Conservation (phyloP, 2,329 filamentous ascomycete species). For the Penicillium sp. region DNA sequence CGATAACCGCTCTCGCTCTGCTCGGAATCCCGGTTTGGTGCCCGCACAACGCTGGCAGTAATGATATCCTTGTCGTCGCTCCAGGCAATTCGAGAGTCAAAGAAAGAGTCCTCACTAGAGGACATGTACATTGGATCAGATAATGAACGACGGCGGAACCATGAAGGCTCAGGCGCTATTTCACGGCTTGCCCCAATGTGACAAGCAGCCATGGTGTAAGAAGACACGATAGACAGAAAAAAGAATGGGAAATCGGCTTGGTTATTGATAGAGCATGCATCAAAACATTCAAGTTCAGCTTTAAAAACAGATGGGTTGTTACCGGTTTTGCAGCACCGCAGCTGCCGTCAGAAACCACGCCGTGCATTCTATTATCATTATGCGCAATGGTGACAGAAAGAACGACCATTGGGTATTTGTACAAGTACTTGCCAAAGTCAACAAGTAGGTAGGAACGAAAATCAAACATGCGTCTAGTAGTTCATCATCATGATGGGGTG, state of each 20-base stretch:
- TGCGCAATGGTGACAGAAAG: constrained; percentile 9
- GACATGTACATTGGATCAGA: constrained; percentile 3
- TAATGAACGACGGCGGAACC: constrained; percentile 6
- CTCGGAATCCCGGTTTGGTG: constrained; percentile 19
- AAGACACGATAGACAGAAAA: not conserved
- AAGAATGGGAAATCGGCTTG: not conserved
- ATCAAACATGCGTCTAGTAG: constrained; percentile 5
- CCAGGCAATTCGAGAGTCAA: constrained; percentile 22
- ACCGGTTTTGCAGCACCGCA: constrained; percentile 9
- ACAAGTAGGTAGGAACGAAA: constrained; percentile 9
- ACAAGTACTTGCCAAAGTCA: constrained; percentile 13
- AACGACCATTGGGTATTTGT: constrained; percentile 13
- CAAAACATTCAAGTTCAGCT: no score
- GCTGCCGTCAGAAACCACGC: constrained; percentile 10
- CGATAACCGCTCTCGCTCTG: constrained; percentile 4
- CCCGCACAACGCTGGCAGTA: constrained; percentile 31
- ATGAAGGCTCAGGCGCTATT: not conserved
- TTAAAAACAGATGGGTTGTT: no score
- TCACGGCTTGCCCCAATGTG: not conserved
- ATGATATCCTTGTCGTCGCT: constrained; percentile 36
- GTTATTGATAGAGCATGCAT: not conserved
- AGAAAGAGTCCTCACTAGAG: constrained; percentile 1
- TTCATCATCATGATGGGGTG: constrained; percentile 32
- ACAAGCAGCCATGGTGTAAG: constrained; percentile 7
- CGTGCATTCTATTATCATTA: constrained; percentile 15